Conservation (phyloP, 352 stramenopile genomes). For the Thraustochytrium sp. region DNA sequence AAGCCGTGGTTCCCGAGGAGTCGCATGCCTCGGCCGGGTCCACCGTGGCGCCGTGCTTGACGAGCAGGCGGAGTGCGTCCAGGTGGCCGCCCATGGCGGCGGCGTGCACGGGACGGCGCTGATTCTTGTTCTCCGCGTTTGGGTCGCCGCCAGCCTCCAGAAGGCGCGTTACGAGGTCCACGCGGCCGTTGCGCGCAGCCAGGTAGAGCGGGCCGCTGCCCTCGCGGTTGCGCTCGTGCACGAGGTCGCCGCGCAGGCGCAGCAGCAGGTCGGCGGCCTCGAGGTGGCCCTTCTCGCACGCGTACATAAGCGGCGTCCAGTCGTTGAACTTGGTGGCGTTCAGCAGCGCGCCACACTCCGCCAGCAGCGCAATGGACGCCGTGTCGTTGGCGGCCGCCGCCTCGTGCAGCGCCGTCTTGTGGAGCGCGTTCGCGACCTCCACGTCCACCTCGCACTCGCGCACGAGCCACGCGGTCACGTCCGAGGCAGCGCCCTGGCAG, state of each 20-base stretch:
- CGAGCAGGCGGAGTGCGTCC: background rate
- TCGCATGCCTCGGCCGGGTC: background rate
- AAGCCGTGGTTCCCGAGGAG: conserved; percentile 1
- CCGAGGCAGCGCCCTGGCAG: background rate
- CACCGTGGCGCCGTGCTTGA: background rate
- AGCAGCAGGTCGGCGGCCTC: background rate
- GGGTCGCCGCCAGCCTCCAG: background rate
- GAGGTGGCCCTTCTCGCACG: conserved; percentile 24
- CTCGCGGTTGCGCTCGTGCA: conserved; percentile 21
- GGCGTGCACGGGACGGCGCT: background rate
- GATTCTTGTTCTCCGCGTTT: background rate
- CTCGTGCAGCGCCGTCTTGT: conserved; percentile 30
- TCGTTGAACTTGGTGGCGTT: conserved; percentile 40
- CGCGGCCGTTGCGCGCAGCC: background rate
- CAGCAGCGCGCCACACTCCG: background rate
- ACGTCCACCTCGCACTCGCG: background rate
- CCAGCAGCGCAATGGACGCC: background rate
- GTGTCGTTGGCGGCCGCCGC: background rate
- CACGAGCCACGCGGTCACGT: background rate
- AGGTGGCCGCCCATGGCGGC: conserved; percentile 12
- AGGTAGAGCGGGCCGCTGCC: background rate
- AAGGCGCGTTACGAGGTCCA: background rate
- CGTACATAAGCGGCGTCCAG: conserved; percentile 34
- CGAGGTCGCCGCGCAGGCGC: background rate
- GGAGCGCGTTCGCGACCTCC: background rate